phyloP scores from a whole-genome alignment of 805 yeast genomes.

The Jamesozyma hellenica region DNA sequence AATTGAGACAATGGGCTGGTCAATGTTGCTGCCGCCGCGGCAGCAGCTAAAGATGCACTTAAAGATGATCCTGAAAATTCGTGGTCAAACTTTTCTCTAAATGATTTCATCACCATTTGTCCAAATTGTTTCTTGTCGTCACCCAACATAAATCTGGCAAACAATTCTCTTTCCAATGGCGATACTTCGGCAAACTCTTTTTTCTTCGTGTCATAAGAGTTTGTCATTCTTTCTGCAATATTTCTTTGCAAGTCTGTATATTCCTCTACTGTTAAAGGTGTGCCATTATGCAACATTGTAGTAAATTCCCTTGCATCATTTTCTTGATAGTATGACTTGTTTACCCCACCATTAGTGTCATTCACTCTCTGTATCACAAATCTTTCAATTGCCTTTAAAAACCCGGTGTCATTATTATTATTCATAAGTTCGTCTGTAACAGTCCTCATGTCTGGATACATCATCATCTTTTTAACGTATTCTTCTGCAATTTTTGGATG shows the following conservation, averaged over 20 bases:
- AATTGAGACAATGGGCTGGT: slow-evolving; percentile 7
- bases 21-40: slow-evolving; percentile 20
- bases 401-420: slow-evolving; percentile 61
- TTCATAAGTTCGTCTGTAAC: slow-evolving; percentile 73
- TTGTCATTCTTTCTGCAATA: slow-evolving; percentile 27
- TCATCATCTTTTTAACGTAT: slow-evolving; percentile 25
- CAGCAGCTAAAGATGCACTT: slow-evolving; percentile 22
- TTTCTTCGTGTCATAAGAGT: slow-evolving; percentile 20
- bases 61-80: slow-evolving; percentile 17
- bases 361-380: slow-evolving; percentile 41
- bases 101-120: slow-evolving; percentile 22
- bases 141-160: slow-evolving; percentile 26
- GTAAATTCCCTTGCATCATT: slow-evolving; percentile 20
- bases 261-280: slow-evolving; percentile 24
- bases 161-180: slow-evolving; percentile 24
- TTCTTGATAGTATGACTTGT: slow-evolving; percentile 7
- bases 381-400: slow-evolving; percentile 71
- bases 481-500: slow-evolving; percentile 29
- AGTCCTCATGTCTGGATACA: slow-evolving; percentile 39
- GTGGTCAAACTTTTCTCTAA: slow-evolving; percentile 19
- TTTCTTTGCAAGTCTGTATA: slow-evolving; percentile 24
- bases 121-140: slow-evolving; percentile 23
- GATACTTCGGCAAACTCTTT: slow-evolving; percentile 22
- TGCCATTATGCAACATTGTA: slow-evolving; percentile 24
- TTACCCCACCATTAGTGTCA: slow-evolving; percentile 2